phyloP scores from a whole-genome alignment of 2,329 filamentous ascomycete genomes.

The Blastomyces gilchristii region DNA sequence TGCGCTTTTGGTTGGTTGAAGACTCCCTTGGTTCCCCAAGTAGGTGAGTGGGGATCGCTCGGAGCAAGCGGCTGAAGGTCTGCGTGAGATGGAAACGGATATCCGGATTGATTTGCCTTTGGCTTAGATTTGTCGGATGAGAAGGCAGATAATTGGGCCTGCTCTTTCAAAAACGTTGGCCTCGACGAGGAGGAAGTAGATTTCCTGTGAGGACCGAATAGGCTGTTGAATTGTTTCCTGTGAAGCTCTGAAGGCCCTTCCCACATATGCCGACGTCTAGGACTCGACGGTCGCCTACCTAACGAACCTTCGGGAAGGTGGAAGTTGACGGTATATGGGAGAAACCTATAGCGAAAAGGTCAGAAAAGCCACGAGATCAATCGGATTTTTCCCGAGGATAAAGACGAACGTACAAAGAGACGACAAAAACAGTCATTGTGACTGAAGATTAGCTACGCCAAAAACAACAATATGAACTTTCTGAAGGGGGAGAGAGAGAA shows the following conservation, averaged over 20 bases:
- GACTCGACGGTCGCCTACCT: conserved; percentile 9
- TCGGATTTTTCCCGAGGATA: background rate
- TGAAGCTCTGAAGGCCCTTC: conserved; percentile 14
- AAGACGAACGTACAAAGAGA: conserved; percentile 44
- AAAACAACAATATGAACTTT: background rate
- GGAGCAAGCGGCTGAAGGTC: conserved; percentile 50
- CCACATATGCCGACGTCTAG: conserved; percentile 7
- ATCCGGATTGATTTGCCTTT: background rate
- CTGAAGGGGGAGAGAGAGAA: background rate
- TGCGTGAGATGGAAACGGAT: conserved; percentile 21
- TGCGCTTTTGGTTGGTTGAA: conserved; percentile 70
- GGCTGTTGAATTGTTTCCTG: conserved; percentile 26
- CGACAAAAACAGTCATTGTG: conserved; percentile 51
- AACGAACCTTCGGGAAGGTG: conserved; percentile 38
- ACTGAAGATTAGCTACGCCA: conserved; percentile 8
- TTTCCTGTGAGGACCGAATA: conserved; percentile 25
- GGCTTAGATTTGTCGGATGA: background rate
- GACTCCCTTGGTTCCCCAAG: conserved; percentile 58
- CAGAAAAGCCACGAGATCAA: background rate
- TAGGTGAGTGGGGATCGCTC: conserved; percentile 62
- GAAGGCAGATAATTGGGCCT: conserved; percentile 7
- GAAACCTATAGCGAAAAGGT: conserved; percentile 55
- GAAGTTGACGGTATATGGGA: conserved; percentile 89
- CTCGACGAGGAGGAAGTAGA: conserved; percentile 9
- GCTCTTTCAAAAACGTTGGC: conserved; percentile 12